These are phyloP conservation scores for Backusella macrospora DNA, from an alignment of 192 early-diverging fungal species.

Conservation along the genomic window DNA sequence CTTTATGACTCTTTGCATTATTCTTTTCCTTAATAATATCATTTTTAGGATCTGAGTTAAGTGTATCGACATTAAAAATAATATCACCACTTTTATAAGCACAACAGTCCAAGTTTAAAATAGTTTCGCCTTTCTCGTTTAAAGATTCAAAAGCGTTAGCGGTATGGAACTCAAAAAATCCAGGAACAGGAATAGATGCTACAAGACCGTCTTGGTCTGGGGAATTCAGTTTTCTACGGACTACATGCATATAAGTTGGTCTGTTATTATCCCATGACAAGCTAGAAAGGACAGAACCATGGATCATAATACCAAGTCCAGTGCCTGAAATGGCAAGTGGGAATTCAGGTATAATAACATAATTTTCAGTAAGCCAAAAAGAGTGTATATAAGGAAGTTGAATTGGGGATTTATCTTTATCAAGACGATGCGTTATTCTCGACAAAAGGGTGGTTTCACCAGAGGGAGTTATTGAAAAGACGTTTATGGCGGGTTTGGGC, in stretches of 20 bases:
- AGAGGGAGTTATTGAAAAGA: conserved; percentile 15
- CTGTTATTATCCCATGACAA: conserved; percentile 3
- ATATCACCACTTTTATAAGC: conserved; percentile 10
- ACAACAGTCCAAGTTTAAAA: conserved; percentile 20
- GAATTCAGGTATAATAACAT: conserved; percentile 59
- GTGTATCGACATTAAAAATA: neutral
- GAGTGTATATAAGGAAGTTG: conserved; percentile 55
- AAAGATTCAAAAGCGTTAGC: conserved; percentile 13
- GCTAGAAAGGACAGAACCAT: neutral
- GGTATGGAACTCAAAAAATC: conserved; percentile 22
- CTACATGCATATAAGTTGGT: conserved; percentile 18
- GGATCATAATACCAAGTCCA: neutral
- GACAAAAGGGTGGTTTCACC: conserved; percentile 25
- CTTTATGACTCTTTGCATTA: neutral
- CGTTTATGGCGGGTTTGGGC: conserved; percentile 5
- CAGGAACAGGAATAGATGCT: neutral
- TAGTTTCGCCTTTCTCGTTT: neutral
- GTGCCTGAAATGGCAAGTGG: conserved; percentile 42
- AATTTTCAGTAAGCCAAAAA: conserved; percentile 55
- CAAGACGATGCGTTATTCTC: conserved; percentile 18
- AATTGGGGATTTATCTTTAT: conserved; percentile 15
- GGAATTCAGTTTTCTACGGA: neutral
- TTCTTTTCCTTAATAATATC: neutral
- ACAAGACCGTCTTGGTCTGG: neutral
- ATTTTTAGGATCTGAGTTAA: neutral